These are phyloP conservation scores for Colletotrichum navitas DNA, from an alignment of 2,329 filamentous ascomycete genomes.

Conservation along the genomic window DNA sequence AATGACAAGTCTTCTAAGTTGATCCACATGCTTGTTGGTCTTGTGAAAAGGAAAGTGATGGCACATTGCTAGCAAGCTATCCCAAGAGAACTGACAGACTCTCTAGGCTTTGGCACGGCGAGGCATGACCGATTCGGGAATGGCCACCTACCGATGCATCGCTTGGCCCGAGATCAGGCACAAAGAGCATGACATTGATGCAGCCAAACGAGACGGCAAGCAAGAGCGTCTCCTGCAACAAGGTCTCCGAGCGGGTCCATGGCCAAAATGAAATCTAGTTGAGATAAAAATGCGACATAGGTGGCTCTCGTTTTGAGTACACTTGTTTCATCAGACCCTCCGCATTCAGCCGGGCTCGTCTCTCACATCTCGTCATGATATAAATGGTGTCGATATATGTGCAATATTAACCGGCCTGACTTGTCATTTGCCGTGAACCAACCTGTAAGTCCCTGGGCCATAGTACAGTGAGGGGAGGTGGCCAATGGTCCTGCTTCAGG, in stretches of 20 bases:
- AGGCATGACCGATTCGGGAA: not conserved
- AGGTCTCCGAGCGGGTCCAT: not conserved
- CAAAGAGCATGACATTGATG: not conserved
- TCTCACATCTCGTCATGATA: not conserved
- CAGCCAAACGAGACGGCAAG: not conserved
- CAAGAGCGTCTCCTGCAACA: not conserved
- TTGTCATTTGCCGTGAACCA: not conserved
- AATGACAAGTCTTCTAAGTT: constrained; percentile 39
- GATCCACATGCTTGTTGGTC: not conserved
- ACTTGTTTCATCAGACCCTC: not conserved
- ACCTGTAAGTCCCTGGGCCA: not conserved
- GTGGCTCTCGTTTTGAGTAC: no score
- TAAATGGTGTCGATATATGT: not conserved
- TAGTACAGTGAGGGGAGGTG: not conserved
- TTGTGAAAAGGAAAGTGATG: not conserved
- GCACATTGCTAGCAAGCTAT: not conserved
- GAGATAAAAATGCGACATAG: not conserved
- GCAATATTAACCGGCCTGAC: not conserved
- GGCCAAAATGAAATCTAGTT: not conserved
- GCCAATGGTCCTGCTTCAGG: not conserved
- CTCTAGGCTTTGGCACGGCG: no score
- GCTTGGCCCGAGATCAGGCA: not conserved
- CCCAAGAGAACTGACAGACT: no score
- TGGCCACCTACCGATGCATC: not conserved
- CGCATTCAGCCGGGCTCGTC: constrained; percentile 1